Base-by-base conservation (phyloP, 225 moss, liverwort and hornwort species). In the Physcomitrium patens region DNA sequence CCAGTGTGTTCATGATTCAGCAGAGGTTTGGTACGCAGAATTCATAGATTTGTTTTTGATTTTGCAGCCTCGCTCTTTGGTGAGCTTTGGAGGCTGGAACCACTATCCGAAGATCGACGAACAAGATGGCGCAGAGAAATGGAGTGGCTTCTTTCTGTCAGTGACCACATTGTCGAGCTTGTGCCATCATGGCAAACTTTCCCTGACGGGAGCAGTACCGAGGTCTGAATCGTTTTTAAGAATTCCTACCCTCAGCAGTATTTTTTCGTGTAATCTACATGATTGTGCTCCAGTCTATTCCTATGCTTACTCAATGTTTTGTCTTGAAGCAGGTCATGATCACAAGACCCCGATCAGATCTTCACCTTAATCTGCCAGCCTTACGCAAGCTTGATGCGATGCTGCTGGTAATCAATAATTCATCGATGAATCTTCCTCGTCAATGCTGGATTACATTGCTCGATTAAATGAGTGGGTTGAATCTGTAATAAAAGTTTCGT, bases 61-160 rank as follows among this genome's bases (percentile, higher is more conserved):
- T 44, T 42, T 70, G 72, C 90, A 96, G 96, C 96, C 60, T 96
- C 96, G 13, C 86, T 96, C 3, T 96, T 96, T 64, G 96, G 96
- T 62, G 94, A 96, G 89, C 72, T 96, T 16, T 96, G 94, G 94
- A 92, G 94, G 78, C 73, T 96, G 80, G 96, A 96, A 64, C 96
- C 96, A 17, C 89, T 96, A 16, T 68, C 85, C 15, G 81, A 88
- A 18, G 91, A 92, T 31, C 81, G 92, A 42, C 83, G 94, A 74
- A 94, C 91, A 28, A 94, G 76, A 75, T 96, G 96, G 96, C 89
- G 94, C 20, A 85, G 96, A 74, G 96, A 96, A 82, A 94, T 96
- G 94, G 96, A 96, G 67, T 96, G 96, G 96, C 86, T 96, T 56
- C 59, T 93, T 63, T 94, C 92, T 49, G 96, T 96, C 24, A 96